Base-by-base conservation (phyloP, 2,329 filamentous ascomycete species). In the Colletotrichum caudatum region DNA sequence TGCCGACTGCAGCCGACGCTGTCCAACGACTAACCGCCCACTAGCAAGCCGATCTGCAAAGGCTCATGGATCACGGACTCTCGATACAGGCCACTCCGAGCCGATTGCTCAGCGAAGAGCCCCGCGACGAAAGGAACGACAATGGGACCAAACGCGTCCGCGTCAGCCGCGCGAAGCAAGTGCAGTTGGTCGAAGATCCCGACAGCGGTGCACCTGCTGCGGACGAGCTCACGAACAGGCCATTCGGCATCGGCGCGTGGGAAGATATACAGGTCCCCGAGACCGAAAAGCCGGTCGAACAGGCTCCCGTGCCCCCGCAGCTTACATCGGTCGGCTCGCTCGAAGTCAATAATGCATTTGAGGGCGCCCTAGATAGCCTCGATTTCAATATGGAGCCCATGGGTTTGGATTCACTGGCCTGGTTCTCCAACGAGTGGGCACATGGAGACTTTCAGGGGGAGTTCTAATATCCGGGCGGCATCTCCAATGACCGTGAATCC, bases 321-420 rank as follows among this genome's bases (percentile, higher is more conserved):
- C 57, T 74, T 78, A 73, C 62, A 44, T 68, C 82, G 11, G 79
- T 81, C 37, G 79, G 80, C 26, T 79, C 80, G 1, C 76, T 83
- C 4, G 84, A 86, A 69, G 80, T 85, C n/a, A 86, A 86, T 60
- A 86, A 85, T 50, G 84, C 84, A 0, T 86, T 86, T 58, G 85
- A 86, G 65, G 84, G 85, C 2, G 83, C 84, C 0, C 80, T 85
- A 65, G 84, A 86, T 58, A 82, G 82, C 0, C 78, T 86, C 1
- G 84, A 84, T 35, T 79, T 86, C 29, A 84, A 85, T 26, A 80
- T 83, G 37, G 84, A 83, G 23, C 80, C 82, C 1, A 84, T 86
- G 74, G 84, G 84, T 2, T 79, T 83, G 33, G 82, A 83, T 59
- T 72, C 70, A 0, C 41, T 72, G 29, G 57, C 67, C 5, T 72